Evolutionary conservation across 768 basidiomycete species (phyloP), one percentile per base, ranked within the genome.

Genomic region (Dioszegia hungarica): DNA sequence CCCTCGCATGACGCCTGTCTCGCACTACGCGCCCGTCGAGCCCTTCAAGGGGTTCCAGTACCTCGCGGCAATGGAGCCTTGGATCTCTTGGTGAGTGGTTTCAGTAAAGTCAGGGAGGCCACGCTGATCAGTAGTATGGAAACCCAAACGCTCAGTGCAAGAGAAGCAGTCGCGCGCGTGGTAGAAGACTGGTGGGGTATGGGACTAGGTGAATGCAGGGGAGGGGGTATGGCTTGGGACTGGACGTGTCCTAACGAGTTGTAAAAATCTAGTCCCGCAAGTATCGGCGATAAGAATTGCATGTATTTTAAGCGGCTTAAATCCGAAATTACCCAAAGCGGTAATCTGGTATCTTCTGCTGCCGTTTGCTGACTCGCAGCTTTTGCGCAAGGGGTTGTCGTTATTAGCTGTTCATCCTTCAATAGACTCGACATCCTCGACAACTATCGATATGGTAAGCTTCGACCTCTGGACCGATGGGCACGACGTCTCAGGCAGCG

Each of bases 1-100:
- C 52, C 77, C 77, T 1, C 20, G 53, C 45, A 81, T 90, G 15
- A 82, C 82, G 2, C 86, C 90, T 5, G 86, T 82, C 5, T 72
- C 77, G 4, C 68, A 72, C 12, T 91, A 89, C 77, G 85, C 92
- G 29, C 86, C 89, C 1, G 80, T 94, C 55, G 85, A 84, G 74
- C 82, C 91, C 5, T 86, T 83, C 56, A 78, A 81, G 53, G 87
- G 88, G 3, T 79, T 95, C 40, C 94, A 89, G 78, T 97, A 97
- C 67, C 86, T 91, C 43, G 94, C 92, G 63, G 84, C 88, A 0
- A 88, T 95, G 61, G 94, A 98, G 78, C 86, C 90, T 84, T 88
- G 77, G 68, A 86, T 82, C 12, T 51, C 43, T 14, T 51, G 46
- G 52, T 72, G 56, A 63, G 70, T 62, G n/a, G n/a, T n/a, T n/a